Percentiles rank a stretch among this genome's conserved stretches.
Conservation (phyloP, 2,329 filamentous ascomycete genomes). For the Bipolaris zeicola region DNA sequence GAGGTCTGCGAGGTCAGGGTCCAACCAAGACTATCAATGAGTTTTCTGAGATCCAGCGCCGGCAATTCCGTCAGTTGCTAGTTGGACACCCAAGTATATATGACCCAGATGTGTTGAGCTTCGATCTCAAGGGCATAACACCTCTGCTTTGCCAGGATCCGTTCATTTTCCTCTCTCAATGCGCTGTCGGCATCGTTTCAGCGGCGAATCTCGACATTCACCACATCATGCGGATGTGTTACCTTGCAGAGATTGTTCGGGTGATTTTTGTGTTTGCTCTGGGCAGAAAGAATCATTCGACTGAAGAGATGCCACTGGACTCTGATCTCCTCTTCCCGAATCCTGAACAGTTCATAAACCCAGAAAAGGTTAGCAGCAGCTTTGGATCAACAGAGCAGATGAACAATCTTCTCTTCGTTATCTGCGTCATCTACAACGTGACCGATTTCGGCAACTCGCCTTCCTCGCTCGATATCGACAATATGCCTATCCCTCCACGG, state of each 20-base stretch:
- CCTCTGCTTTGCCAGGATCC: slow-evolving; percentile 72
- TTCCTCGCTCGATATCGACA: slow-evolving; percentile 31
- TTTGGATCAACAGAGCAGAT: slow-evolving; percentile 36
- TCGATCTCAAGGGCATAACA: slow-evolving; percentile 51
- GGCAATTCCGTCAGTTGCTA: slow-evolving; percentile 79
- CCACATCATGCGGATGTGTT: slow-evolving; percentile 83
- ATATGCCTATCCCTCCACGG: slow-evolving; percentile 27
- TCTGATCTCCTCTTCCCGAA: slow-evolving; percentile 15
- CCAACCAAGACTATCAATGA: slow-evolving; percentile 69
- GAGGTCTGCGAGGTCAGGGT: slow-evolving; percentile 66
- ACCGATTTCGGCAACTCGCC: slow-evolving; percentile 31
- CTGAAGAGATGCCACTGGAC: slow-evolving; percentile 4
- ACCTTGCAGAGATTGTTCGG: slow-evolving; percentile 88
- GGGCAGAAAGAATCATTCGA: slow-evolving; percentile 14
- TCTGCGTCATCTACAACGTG: slow-evolving; percentile 40
- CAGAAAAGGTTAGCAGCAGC: slow-evolving; percentile 30
- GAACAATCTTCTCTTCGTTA: slow-evolving; percentile 39
- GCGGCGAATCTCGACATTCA: slow-evolving; percentile 74
- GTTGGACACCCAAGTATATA: slow-evolving; percentile 57
- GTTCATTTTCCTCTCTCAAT: slow-evolving; percentile 82
- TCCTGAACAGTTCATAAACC: slow-evolving; percentile 34
- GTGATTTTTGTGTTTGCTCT: slow-evolving; percentile 64
- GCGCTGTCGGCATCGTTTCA: slow-evolving; percentile 71
- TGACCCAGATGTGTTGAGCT: slow-evolving; percentile 41
- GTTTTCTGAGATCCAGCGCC: slow-evolving; percentile 69